These are phyloP conservation scores for Sphaerulina musiva DNA, from an alignment of 2,329 filamentous ascomycete species.

Conservation along the genomic window DNA sequence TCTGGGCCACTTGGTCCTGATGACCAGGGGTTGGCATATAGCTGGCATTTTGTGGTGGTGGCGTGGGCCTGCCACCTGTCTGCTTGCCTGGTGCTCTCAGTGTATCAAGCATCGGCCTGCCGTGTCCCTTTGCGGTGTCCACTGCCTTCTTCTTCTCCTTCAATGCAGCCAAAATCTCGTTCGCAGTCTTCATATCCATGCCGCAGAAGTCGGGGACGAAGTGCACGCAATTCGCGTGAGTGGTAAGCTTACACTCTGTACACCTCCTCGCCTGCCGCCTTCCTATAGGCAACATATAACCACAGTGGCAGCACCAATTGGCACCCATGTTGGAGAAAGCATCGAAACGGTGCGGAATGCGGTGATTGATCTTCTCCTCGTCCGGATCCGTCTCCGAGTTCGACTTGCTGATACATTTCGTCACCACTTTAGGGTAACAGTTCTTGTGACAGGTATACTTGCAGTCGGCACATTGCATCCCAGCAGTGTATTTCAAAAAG, in stretches of 20 bases:
- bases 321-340: conserved; percentile 96
- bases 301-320: conserved; percentile 99
- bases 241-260: conserved; percentile 87
- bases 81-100: conserved; percentile 46
- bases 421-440: conserved; percentile 93
- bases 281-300: conserved; percentile 88
- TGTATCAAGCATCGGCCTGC: conserved; percentile 37
- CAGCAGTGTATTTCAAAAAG: conserved; percentile 95
- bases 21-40: conserved; percentile 31
- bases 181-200: conserved; percentile 97
- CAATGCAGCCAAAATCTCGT: conserved; percentile 84
- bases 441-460: conserved; percentile 99
- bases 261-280: conserved; percentile 94
- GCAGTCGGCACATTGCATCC: conserved; percentile 99
- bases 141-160: conserved; percentile 61
- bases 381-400: conserved; percentile 97
- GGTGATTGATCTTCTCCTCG: conserved; percentile 99
- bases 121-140: not conserved
- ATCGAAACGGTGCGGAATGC: conserved; percentile 94
- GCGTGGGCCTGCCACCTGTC: conserved; percentile 42
- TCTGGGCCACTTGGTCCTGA: conserved; percentile 34
- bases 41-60: conserved; percentile 35
- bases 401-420: conserved; percentile 98
- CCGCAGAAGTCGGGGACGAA: conserved; percentile 97
- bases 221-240: conserved; percentile 85